These are phyloP conservation scores for Paxillus involutus DNA, from an alignment of 768 basidiomycete species.

Conservation along the genomic window DNA sequence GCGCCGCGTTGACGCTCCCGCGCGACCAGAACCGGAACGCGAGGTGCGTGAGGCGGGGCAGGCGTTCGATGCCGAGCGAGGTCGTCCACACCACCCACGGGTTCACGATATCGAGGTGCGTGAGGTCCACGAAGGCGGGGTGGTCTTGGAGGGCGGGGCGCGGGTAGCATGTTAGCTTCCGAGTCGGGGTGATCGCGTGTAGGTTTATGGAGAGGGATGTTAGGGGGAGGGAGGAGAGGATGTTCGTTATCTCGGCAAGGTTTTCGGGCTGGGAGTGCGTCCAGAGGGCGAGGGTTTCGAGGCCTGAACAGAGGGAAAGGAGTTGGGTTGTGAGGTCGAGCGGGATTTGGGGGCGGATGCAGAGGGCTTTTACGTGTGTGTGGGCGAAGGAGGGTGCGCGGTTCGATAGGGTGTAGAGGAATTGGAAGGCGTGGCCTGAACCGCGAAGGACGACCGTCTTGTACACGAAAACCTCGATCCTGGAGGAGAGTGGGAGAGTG, in stretches of 20 bases:
- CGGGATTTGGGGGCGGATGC: conserved; percentile 14
- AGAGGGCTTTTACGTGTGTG: conserved; percentile 14
- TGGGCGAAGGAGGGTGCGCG: conserved; percentile 8
- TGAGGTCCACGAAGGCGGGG: conserved; percentile 13
- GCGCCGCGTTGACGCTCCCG: conserved; percentile 4
- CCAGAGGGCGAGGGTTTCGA: conserved; percentile 19
- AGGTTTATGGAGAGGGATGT: conserved; percentile 17
- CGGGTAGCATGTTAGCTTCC: not conserved
- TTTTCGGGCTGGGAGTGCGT: conserved; percentile 2
- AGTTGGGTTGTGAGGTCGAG: conserved; percentile 1
- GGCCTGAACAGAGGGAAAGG: conserved; percentile 8
- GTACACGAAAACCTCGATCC: conserved; percentile 23
- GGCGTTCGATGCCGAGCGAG: conserved; percentile 13
- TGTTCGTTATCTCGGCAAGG: not conserved
- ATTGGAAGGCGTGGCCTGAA: conserved; percentile 5
- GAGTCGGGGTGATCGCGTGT: not conserved
- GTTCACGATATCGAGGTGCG: conserved; percentile 21
- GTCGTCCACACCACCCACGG: conserved; percentile 20
- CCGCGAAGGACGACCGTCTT: conserved; percentile 15
- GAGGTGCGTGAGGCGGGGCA: conserved; percentile 10
- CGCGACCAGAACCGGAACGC: conserved; percentile 18
- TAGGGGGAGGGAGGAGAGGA: conserved; percentile 12
- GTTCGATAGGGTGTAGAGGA: conserved; percentile 7
- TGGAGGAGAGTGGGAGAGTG: not conserved
- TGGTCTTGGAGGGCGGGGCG: not conserved